Percentiles rank a stretch among this genome's conserved stretches.
Evolutionary conservation across 1,284 basidiomycete species (phyloP).

Genomic region (Moniliella sp.): DNA sequence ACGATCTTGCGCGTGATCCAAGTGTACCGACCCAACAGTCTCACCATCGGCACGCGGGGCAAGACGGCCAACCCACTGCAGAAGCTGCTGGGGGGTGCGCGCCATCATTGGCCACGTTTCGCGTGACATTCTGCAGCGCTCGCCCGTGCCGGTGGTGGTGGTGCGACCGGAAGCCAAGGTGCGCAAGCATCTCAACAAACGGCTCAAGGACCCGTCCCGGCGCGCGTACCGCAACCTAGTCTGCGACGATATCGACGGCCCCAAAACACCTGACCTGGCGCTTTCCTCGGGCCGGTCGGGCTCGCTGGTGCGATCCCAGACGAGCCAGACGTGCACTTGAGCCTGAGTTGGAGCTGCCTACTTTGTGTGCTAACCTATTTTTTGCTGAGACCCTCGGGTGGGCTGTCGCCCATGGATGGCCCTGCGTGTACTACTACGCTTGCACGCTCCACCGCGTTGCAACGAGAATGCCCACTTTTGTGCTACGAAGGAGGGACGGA

Average conservation of each 20-base stretch:
- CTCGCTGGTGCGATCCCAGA: no score
- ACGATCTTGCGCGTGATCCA: constrained; percentile 59
- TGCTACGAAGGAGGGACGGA: no score
- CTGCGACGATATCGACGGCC: constrained; percentile 8
- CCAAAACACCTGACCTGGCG: no score
- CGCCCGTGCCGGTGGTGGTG: constrained; percentile 31
- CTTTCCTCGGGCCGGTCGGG: no score
- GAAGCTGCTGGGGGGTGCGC: constrained; percentile 24
- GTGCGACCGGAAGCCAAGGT: constrained; percentile 29
- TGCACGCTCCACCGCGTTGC: no score
- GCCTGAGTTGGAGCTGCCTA: no score
- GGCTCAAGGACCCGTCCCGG: constrained; percentile 25
- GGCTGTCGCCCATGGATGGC: no score
- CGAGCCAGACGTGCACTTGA: no score
- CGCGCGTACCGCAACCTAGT: constrained; percentile 26
- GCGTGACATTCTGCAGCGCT: constrained; percentile 19
- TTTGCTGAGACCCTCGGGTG: no score
- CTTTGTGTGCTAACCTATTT: no score
- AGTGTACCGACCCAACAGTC: constrained; percentile 76
- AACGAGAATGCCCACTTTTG: no score
- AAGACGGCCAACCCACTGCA: constrained; percentile 24
- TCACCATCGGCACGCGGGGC: constrained; percentile 77
- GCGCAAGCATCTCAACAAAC: constrained; percentile 27
- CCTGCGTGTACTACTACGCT: no score
- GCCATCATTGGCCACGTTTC: constrained; percentile 1